Conservation (phyloP, 345 rosid species). For the Salix koriyanagi region DNA sequence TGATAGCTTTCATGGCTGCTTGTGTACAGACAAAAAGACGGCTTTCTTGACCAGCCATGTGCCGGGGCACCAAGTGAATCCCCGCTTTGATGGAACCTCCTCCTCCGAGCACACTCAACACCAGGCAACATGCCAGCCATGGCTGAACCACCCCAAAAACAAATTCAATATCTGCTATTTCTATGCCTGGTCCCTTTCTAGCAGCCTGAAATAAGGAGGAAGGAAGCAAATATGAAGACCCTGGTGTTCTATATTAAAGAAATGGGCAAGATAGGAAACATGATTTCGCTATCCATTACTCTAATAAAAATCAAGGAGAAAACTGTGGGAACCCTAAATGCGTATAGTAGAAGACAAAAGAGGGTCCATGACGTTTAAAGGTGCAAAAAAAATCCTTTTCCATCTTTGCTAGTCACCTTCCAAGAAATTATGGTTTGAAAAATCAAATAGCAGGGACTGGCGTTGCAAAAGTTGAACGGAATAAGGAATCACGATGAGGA, state of each 20-base stretch:
- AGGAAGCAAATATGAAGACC: not conserved
- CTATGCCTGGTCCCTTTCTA: not conserved
- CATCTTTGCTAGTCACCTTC: too few species aligned
- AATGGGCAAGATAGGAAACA: not conserved
- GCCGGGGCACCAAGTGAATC: conserved; percentile 29
- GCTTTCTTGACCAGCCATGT: conserved; percentile 39
- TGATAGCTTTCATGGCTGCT: conserved; percentile 45
- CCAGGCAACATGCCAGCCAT: conserved; percentile 95
- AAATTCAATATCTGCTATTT: not conserved
- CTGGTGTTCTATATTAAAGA: not conserved
- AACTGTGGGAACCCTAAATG: not conserved
- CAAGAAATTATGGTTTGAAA: too few species aligned
- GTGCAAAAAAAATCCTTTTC: not conserved
- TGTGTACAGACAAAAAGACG: conserved; percentile 57
- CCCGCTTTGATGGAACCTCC: conserved; percentile 59
- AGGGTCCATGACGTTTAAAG: not conserved
- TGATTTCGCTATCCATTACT: not conserved
- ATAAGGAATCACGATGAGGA: not conserved
- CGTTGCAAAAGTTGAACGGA: not conserved
- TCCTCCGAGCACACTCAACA: conserved; percentile 74
- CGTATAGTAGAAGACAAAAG: conserved; percentile 9
- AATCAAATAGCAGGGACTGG: too few species aligned
- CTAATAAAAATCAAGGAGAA: not conserved
- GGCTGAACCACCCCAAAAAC: not conserved
- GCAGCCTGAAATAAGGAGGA: not conserved